Conservation (phyloP, 176 grass and related monocot species). For the Triticum monococcum region DNA sequence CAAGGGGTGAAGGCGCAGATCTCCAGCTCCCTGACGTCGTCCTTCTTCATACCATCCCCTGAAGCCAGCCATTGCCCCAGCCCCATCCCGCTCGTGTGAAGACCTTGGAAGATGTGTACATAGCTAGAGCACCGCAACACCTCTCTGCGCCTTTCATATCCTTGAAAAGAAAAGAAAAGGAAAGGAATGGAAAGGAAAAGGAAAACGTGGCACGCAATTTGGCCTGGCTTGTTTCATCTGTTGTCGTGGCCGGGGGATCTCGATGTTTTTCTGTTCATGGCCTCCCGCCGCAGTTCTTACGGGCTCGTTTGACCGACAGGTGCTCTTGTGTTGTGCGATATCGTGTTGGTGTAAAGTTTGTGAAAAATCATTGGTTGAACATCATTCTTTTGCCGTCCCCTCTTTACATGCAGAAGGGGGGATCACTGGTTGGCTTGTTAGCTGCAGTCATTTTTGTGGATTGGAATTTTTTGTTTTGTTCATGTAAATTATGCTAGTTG, state of each 20-base stretch:
- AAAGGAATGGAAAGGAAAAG: neutral
- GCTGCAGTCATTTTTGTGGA: slow-evolving; percentile 31
- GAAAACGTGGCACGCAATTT: neutral
- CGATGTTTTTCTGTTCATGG: slow-evolving; percentile 1
- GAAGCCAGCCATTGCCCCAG: slow-evolving; percentile 25
- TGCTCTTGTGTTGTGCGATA: slow-evolving; percentile 27
- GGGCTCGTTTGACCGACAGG: slow-evolving; percentile 19
- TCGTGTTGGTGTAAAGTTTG: slow-evolving; percentile 21
- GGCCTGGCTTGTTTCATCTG: neutral
- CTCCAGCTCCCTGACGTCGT: slow-evolving; percentile 70
- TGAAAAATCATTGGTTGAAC: slow-evolving; percentile 34
- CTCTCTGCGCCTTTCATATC: slow-evolving; percentile 14
- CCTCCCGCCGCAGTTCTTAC: neutral
- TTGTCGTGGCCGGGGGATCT: neutral
- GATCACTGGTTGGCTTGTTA: slow-evolving; percentile 26
- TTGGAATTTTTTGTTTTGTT: neutral
- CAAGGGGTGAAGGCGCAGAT: slow-evolving; percentile 77
- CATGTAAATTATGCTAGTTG: neutral
- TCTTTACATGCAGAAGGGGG: neutral
- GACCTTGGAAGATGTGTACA: slow-evolving; percentile 14
- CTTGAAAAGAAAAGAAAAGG: neutral
- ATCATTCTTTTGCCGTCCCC: neutral
- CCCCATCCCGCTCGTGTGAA: slow-evolving; percentile 45
- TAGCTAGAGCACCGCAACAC: slow-evolving; percentile 26
- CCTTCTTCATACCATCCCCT: slow-evolving; percentile 52